A percentile compares a stretch with the other conserved stretches of the same genome.
Conservation (phyloP, 176 grass and related monocot genomes). For the Guadua angustifolia region DNA sequence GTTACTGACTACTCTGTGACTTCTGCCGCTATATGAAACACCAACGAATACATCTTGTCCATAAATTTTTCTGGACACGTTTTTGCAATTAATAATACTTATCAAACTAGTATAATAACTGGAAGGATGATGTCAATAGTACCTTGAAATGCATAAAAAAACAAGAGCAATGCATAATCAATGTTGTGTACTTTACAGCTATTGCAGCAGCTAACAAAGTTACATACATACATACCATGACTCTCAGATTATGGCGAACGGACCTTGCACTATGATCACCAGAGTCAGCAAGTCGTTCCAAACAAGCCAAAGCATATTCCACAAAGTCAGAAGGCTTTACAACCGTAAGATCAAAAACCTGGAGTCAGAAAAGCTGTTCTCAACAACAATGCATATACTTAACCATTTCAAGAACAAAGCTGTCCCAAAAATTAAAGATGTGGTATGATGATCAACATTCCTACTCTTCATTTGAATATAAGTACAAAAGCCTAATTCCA, state of each 20-base stretch:
- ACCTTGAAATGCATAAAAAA: slow-evolving; percentile 25
- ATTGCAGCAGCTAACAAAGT: slow-evolving; percentile 31
- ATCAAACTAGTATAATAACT: slow-evolving; percentile 33
- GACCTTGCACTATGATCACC: slow-evolving; percentile 72
- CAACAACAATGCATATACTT: slow-evolving; percentile 35
- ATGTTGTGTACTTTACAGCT: slow-evolving; percentile 12
- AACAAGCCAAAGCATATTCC: slow-evolving; percentile 74
- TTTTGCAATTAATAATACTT: slow-evolving; percentile 13
- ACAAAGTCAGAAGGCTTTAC: slow-evolving; percentile 87
- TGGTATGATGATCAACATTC: slow-evolving; percentile 9
- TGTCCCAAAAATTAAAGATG: slow-evolving; percentile 2
- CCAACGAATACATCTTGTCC: not conserved
- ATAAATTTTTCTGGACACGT: not conserved
- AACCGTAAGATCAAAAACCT: slow-evolving; percentile 87
- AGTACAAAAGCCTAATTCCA: slow-evolving; percentile 1
- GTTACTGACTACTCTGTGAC: not conserved
- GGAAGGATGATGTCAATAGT: slow-evolving; percentile 4
- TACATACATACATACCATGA: slow-evolving; percentile 74
- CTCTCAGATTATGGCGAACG: slow-evolving; percentile 68
- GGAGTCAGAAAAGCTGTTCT: slow-evolving; percentile 40
- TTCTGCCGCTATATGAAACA: slow-evolving; percentile 9
- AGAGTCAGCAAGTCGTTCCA: slow-evolving; percentile 68
- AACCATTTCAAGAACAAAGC: slow-evolving; percentile 23
- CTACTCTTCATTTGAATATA: slow-evolving; percentile 18
- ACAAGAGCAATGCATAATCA: not conserved